A percentile compares a stretch with the other conserved stretches of the same genome.
Conservation (phyloP, 2,329 filamentous ascomycete species). For the Didymella keratinophila region DNA sequence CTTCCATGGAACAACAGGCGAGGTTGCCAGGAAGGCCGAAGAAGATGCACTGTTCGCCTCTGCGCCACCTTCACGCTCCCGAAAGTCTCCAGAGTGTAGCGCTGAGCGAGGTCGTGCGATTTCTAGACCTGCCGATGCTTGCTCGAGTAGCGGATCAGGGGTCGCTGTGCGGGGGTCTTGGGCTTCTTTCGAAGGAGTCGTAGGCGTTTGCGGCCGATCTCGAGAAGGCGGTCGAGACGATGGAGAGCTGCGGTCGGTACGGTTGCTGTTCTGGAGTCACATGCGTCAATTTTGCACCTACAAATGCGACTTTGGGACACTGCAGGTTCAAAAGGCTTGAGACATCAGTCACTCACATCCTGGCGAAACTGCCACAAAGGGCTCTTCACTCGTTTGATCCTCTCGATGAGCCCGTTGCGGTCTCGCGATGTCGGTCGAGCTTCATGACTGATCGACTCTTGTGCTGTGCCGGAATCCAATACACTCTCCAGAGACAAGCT, state of each 20-base stretch:
- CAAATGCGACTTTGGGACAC: neutral
- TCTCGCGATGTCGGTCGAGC: conserved; percentile 55
- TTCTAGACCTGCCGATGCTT: conserved; percentile 53
- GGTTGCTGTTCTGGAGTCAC: conserved; percentile 27
- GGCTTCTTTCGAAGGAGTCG: conserved; percentile 48
- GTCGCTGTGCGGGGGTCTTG: conserved; percentile 43
- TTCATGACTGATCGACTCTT: conserved; percentile 31
- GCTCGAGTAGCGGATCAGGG: conserved; percentile 38
- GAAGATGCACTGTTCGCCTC: conserved; percentile 26
- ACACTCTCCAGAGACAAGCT: conserved; percentile 17
- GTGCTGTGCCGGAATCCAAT: conserved; percentile 7
- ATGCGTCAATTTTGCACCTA: conserved; percentile 25
- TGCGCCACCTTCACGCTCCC: conserved; percentile 54
- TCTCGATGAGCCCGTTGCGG: conserved; percentile 81
- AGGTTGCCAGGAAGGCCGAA: conserved; percentile 52
- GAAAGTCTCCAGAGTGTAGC: conserved; percentile 69
- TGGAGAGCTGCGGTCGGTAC: conserved; percentile 22
- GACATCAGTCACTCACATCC: conserved; percentile 55
- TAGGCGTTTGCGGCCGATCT: conserved; percentile 43
- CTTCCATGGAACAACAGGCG: conserved; percentile 67
- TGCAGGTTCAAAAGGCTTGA: neutral
- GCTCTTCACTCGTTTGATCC: conserved; percentile 80
- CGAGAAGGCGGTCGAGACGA: conserved; percentile 35
- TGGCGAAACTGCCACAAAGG: conserved; percentile 72
- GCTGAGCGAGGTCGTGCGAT: conserved; percentile 85